phyloP scores from a whole-genome alignment of 2,329 filamentous ascomycete genomes.

The Clarireedia paspali region DNA sequence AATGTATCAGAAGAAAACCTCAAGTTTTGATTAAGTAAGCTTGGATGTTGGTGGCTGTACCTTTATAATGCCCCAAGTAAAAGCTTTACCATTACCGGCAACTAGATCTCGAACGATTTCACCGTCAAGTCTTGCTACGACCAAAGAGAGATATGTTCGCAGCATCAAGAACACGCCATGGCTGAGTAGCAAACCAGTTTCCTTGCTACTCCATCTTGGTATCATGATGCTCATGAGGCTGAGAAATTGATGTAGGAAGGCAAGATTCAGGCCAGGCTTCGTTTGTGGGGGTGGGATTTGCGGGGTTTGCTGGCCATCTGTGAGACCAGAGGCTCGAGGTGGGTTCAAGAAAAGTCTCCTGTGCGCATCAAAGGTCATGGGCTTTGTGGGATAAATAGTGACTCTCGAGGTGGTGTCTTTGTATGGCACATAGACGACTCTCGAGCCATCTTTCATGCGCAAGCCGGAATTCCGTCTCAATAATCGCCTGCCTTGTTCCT shows the following conservation, averaged over 20 bases:
- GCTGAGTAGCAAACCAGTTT: conserved; percentile 81
- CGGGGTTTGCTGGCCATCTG: conserved; percentile 51
- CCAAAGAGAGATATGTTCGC: conserved; percentile 85
- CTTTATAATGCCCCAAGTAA: conserved; percentile 82
- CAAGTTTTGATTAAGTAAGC: not conserved
- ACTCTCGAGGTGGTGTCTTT: conserved; percentile 84
- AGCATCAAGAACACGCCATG: conserved; percentile 87
- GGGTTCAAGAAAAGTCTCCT: conserved; percentile 87
- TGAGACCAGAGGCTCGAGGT: conserved; percentile 70
- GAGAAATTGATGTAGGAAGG: conserved; percentile 93
- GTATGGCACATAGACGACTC: conserved; percentile 93
- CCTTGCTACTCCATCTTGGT: conserved; percentile 89
- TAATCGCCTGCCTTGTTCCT: conserved; percentile 73
- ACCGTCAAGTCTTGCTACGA: conserved; percentile 88
- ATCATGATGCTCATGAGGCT: conserved; percentile 98
- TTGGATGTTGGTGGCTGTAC: conserved; percentile 31
- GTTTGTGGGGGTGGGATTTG: conserved; percentile 80
- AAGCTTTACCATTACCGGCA: conserved; percentile 83
- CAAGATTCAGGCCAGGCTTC: conserved; percentile 89
- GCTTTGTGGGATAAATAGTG: conserved; percentile 81
- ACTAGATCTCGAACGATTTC: conserved; percentile 95
- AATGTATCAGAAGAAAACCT: not conserved
- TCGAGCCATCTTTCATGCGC: conserved; percentile 86
- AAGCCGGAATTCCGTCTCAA: conserved; percentile 88
- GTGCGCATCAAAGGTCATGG: conserved; percentile 93